A percentile compares a stretch with the other conserved stretches of the same genome.
These are phyloP conservation scores for Atkinsonella hypoxylon DNA, from an alignment of 2,329 filamentous ascomycete species.

Conservation along the genomic window DNA sequence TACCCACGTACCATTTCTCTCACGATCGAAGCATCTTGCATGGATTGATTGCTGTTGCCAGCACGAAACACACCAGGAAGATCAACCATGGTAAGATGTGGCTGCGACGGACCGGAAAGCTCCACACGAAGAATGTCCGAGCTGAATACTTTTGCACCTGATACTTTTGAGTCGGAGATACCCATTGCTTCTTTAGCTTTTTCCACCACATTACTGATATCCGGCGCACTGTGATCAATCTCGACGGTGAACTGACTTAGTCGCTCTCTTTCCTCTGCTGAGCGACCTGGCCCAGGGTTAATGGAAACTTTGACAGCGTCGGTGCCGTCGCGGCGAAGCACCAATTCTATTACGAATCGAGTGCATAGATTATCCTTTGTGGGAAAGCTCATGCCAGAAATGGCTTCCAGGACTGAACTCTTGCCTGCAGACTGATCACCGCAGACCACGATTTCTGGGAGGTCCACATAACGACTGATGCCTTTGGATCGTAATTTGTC, in stretches of 20 bases:
- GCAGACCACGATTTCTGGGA: constrained; percentile 42
- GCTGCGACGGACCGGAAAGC: constrained; percentile 32
- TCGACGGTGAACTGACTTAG: constrained; percentile 3
- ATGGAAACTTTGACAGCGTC: constrained; percentile 22
- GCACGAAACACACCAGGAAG: constrained; percentile 41
- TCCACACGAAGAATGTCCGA: constrained; percentile 36
- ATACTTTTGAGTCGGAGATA: constrained; percentile 5
- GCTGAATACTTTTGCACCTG: constrained; percentile 21
- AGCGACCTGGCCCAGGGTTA: constrained; percentile 18
- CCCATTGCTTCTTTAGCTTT: constrained; percentile 8
- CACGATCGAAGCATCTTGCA: constrained; percentile 14
- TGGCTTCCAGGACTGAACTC: constrained; percentile 52
- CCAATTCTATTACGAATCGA: constrained; percentile 49
- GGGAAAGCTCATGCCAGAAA: constrained; percentile 50
- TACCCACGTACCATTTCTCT: constrained; percentile 36
- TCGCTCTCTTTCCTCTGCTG: constrained; percentile 13
- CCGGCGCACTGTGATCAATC: constrained; percentile 1
- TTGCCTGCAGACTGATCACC: constrained; percentile 53
- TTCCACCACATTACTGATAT: constrained; percentile 6
- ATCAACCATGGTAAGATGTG: constrained; percentile 46
- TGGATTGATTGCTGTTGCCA: constrained; percentile 30
- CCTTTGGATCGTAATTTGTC: constrained; percentile 9
- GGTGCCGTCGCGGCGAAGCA: constrained; percentile 33
- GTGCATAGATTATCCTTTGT: constrained; percentile 47
- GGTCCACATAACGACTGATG: constrained; percentile 18